Conservation (phyloP, 176 grass and related monocot genomes). For the Cenchrus americanus region DNA sequence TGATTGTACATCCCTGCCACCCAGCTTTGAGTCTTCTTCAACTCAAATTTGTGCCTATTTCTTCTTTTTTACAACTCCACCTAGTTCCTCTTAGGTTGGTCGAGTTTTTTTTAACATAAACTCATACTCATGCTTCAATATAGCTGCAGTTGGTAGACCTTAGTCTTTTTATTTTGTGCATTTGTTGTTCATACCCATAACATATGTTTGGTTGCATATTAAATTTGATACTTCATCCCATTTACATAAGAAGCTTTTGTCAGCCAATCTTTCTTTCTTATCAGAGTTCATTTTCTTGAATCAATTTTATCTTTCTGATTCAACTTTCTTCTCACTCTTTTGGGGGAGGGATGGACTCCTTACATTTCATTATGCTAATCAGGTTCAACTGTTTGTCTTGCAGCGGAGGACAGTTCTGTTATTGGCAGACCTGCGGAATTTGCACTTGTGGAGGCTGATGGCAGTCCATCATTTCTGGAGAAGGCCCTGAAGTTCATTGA, state of each 20-base stretch:
- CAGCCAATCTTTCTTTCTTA: background rate
- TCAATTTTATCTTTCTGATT: constrained; percentile 22
- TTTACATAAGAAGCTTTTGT: background rate
- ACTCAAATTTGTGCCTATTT: background rate
- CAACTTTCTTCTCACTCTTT: background rate
- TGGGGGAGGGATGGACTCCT: background rate
- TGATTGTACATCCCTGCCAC: background rate
- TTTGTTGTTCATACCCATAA: background rate
- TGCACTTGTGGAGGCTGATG: constrained; percentile 85
- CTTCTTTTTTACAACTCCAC: background rate
- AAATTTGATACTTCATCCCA: constrained; percentile 12
- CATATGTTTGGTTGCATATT: constrained; percentile 1
- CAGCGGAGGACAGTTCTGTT: constrained; percentile 72
- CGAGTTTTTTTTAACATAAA: too few species aligned
- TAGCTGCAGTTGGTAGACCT: constrained; percentile 1
- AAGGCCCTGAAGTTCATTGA: constrained; percentile 96
- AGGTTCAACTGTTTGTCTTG: constrained; percentile 44
- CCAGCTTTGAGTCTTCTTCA: background rate
- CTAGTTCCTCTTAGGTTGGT: background rate
- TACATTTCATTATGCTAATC: constrained; percentile 30
- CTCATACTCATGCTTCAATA: background rate
- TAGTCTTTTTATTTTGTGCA: background rate
- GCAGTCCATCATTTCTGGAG: constrained; percentile 90
- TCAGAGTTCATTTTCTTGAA: background rate
- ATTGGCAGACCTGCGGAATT: constrained; percentile 69